phyloP scores from a whole-genome alignment of 2,329 filamentous ascomycete species.

The Blastomyces percursus region DNA sequence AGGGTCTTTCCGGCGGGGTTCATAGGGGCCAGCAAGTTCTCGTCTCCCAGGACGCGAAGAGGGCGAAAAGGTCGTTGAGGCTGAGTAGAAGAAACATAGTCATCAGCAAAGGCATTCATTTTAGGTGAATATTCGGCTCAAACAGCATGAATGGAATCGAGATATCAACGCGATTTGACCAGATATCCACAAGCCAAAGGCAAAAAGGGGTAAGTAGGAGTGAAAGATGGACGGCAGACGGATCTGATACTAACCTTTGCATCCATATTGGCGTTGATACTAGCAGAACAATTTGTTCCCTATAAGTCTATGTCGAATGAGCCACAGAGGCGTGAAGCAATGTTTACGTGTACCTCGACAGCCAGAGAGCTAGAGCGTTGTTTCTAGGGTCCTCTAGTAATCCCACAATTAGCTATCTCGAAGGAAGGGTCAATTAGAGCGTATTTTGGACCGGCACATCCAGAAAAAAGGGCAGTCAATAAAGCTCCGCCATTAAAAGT shows the following conservation, averaged over 20 bases:
- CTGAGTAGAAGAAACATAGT: constrained; percentile 34
- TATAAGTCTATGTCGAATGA: not conserved
- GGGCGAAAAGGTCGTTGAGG: constrained; percentile 55
- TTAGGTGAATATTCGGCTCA: constrained; percentile 18
- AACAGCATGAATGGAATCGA: not conserved
- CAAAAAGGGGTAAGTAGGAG: constrained; percentile 1
- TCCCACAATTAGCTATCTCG: constrained; percentile 4
- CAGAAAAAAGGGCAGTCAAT: not conserved
- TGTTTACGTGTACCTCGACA: constrained; percentile 5
- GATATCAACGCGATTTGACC: constrained; percentile 3
- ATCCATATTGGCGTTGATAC: constrained; percentile 30
- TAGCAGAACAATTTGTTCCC: not conserved
- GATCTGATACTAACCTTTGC: constrained; percentile 32
- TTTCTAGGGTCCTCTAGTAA: not conserved
- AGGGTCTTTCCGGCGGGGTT: constrained; percentile 46
- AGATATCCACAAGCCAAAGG: constrained; percentile 1
- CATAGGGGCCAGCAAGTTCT: constrained; percentile 50
- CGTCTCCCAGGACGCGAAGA: constrained; percentile 53
- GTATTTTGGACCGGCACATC: constrained; percentile 1
- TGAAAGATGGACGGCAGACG: not conserved
- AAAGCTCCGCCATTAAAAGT: constrained; percentile 3
- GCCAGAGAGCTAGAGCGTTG: not conserved
- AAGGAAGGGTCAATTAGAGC: constrained; percentile 8
- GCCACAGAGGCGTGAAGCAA: constrained; percentile 4
- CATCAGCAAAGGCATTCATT: constrained; percentile 15